Conservation (phyloP, 176 grass and related monocot species). For the Zizania latifolia region DNA sequence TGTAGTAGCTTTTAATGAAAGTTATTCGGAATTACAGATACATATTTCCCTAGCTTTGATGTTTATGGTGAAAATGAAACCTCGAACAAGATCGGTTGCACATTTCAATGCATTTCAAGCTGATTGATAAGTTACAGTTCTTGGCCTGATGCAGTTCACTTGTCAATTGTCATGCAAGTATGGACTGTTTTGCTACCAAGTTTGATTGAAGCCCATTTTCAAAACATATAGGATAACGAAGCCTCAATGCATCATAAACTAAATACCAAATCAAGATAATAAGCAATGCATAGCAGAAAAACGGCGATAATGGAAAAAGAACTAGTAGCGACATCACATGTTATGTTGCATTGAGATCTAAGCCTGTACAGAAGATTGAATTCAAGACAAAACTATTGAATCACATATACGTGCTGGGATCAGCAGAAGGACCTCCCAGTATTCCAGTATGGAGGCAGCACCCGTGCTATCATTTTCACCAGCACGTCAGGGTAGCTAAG, state of each 20-base stretch:
- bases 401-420: conserved; percentile 10
- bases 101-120: not conserved
- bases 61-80: not conserved
- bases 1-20: not conserved
- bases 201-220: not conserved
- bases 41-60: not conserved
- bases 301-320: not conserved
- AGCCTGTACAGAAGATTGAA: not conserved
- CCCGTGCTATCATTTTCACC: not conserved
- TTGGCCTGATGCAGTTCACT: not conserved
- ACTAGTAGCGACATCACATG: not conserved
- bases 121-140: not conserved
- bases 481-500: not conserved
- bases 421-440: conserved; percentile 38
- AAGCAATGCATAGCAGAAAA: not conserved
- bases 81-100: not conserved
- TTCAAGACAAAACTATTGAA: not conserved
- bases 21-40: not conserved
- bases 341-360: not conserved
- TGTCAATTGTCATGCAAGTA: not conserved
- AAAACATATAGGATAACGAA: not conserved
- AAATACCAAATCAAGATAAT: not conserved
- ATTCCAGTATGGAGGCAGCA: conserved; percentile 21
- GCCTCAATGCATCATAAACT: not conserved
- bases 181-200: not conserved